These are phyloP conservation scores for Colletotrichum tabaci DNA, from an alignment of 2,329 filamentous ascomycete genomes.

Conservation along the genomic window DNA sequence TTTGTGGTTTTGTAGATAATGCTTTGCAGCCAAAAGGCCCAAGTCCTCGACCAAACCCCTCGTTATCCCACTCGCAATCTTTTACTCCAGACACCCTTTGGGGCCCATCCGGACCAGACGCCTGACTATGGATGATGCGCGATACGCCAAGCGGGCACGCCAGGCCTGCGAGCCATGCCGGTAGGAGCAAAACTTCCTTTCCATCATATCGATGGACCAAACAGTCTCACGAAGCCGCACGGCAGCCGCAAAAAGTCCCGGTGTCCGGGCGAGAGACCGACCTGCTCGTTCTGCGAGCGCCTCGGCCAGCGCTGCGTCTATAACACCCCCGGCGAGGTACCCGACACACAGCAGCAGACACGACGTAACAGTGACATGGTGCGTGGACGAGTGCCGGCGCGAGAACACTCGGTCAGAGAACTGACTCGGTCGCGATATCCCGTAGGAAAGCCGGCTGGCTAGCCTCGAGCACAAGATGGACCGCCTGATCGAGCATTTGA, in stretches of 20 bases:
- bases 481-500: conserved; percentile 17
- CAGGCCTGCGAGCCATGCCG: conserved; percentile 34
- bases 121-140: conserved; percentile 27
- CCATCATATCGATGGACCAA: neutral
- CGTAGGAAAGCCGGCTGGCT: conserved; percentile 7
- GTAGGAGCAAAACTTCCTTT: neutral
- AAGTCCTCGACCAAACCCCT: neutral
- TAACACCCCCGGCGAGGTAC: neutral
- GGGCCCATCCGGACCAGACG: neutral
- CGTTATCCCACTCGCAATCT: too few relatives aligned
- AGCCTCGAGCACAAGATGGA: conserved; percentile 35
- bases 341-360: conserved; percentile 15
- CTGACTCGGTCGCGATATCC: neutral
- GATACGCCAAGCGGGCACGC: conserved; percentile 33
- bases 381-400: neutral
- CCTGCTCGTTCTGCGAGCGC: conserved; percentile 29
- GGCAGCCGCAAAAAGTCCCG: conserved; percentile 24
- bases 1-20: neutral
- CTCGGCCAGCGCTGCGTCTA: conserved; percentile 25
- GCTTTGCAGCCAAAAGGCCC: neutral
- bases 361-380: conserved; percentile 15
- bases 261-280: conserved; percentile 17
- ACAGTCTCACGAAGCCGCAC: neutral
- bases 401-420: neutral
- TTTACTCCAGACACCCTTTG: too few relatives aligned